Evolutionary conservation across 495 filamentous ascomycete species (phyloP).

Genomic region (Aspergillus biplanus): DNA sequence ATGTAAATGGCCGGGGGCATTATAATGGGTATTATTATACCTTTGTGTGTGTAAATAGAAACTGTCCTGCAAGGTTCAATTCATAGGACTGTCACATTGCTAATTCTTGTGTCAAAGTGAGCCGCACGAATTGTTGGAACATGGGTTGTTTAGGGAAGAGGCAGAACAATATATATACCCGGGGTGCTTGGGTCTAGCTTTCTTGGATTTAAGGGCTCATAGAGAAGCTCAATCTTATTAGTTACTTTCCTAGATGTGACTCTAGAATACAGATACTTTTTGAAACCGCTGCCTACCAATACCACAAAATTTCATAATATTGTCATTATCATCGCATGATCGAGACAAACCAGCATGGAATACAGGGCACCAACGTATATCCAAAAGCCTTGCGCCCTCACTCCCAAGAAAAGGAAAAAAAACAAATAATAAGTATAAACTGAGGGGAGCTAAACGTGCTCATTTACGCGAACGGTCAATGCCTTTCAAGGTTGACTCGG

Average conservation of each 20-base stretch:
- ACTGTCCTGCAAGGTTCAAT: too few relatives aligned
- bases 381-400: background rate
- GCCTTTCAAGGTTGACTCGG: slow-evolving; percentile 41
- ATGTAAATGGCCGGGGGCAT: slow-evolving; percentile 58
- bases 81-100: too few relatives aligned
- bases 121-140: too few relatives aligned
- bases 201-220: background rate
- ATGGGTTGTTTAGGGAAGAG: background rate
- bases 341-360: background rate
- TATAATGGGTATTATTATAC: background rate
- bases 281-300: background rate
- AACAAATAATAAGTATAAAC: background rate
- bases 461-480: slow-evolving; percentile 16
- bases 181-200: slow-evolving; percentile 2
- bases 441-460: background rate
- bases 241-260: background rate
- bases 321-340: background rate
- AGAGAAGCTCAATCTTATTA: background rate
- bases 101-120: too few relatives aligned
- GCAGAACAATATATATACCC: slow-evolving; percentile 17
- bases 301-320: background rate
- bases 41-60: too few relatives aligned
- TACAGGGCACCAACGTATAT: background rate
- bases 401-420: background rate
- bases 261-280: too few relatives aligned